A percentile compares a stretch with the other conserved stretches of the same genome.
Evolutionary conservation across 164 flowering plant species (phyloP).

Genomic region (Platanus orientalis): DNA sequence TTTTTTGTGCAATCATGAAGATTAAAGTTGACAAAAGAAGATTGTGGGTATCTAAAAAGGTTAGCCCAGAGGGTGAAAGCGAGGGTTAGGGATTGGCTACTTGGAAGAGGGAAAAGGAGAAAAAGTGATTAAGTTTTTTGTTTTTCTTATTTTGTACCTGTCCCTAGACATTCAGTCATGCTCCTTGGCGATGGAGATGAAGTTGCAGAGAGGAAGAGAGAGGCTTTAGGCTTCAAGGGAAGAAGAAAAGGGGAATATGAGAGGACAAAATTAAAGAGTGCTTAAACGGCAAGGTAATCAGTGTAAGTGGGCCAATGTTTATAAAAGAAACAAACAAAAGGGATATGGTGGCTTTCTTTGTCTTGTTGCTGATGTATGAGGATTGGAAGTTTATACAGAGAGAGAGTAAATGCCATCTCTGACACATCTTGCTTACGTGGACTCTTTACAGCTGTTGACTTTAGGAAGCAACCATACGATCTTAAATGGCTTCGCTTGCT

Average conservation of each 20-base stretch:
- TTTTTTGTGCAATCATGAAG: no score
- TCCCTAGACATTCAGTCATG: slow-evolving; percentile 83
- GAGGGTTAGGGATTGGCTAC: background rate
- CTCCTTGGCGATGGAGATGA: slow-evolving; percentile 25
- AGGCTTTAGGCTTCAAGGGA: slow-evolving; percentile 10
- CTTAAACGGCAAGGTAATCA: slow-evolving; percentile 46
- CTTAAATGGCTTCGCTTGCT: slow-evolving; percentile 15
- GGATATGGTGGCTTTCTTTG: slow-evolving; percentile 11
- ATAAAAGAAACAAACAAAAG: slow-evolving; percentile 14
- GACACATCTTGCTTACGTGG: slow-evolving; percentile 17
- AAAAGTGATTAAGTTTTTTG: background rate
- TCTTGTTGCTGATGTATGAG: slow-evolving; percentile 21
- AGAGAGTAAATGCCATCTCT: slow-evolving; percentile 6
- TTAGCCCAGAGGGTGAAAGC: no score
- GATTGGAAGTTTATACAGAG: slow-evolving; percentile 2
- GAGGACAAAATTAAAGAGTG: slow-evolving; percentile 20
- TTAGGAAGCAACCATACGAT: slow-evolving; percentile 9
- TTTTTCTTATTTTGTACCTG: slow-evolving; percentile 34
- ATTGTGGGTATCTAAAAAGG: no score
- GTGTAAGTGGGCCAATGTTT: slow-evolving; percentile 22
- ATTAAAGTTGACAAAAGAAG: no score
- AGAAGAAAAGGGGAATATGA: slow-evolving; percentile 5
- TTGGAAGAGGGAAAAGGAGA: background rate
- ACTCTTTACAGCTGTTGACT: slow-evolving; percentile 24
- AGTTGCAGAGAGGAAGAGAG: slow-evolving; percentile 19